These are phyloP conservation scores for Ligustrum vulgare DNA, from an alignment of 257 asterid genomes.

Conservation along the genomic window DNA sequence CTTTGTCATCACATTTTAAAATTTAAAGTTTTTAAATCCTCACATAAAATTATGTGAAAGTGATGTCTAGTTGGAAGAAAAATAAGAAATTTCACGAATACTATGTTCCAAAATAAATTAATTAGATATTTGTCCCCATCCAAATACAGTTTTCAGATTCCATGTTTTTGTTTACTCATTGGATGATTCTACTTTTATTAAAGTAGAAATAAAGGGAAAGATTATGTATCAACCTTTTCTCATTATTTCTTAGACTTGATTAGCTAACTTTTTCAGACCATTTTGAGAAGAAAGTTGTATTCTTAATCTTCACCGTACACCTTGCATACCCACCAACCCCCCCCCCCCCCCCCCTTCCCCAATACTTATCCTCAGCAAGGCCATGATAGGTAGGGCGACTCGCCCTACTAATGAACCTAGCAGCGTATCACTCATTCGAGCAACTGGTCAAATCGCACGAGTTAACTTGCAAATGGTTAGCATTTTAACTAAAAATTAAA, in stretches of 20 bases:
- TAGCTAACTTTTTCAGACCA: constrained; percentile 32
- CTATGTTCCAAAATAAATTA: constrained; percentile 6
- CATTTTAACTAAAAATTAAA: no score
- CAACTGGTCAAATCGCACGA: no score
- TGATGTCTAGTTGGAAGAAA: constrained; percentile 16
- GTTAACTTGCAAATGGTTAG: no score
- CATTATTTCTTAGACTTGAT: constrained; percentile 33
- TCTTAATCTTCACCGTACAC: constrained; percentile 21
- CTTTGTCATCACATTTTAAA: background rate
- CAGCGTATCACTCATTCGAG: no score
- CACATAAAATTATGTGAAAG: constrained; percentile 16
- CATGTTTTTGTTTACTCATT: background rate
- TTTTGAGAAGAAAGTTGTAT: constrained; percentile 19
- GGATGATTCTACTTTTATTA: constrained; percentile 22
- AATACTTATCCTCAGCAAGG: background rate
- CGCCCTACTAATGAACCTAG: no score
- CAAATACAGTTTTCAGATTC: background rate
- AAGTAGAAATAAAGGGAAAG: constrained; percentile 20
- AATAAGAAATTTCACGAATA: constrained; percentile 13
- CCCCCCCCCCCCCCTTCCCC: background rate
- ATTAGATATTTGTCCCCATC: background rate
- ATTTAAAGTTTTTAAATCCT: background rate
- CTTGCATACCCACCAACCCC: background rate
- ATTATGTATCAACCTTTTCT: constrained; percentile 32
- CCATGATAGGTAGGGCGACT: no score